These are phyloP conservation scores for Tetrapyrgos nigripes DNA, from an alignment of 1,284 basidiomycete species.

Conservation along the genomic window DNA sequence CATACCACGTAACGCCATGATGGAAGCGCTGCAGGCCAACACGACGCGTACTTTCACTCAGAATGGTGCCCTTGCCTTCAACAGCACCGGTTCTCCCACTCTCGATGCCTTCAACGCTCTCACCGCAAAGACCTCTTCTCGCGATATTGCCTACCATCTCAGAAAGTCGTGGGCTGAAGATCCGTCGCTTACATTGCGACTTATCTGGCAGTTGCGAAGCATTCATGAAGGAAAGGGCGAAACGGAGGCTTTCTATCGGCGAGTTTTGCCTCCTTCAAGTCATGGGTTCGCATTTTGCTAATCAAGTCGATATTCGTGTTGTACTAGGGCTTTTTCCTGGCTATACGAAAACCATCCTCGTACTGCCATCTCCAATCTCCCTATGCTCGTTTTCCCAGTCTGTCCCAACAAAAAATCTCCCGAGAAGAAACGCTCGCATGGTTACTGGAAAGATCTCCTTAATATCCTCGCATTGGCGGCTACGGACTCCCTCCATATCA, in stretches of 20 bases:
- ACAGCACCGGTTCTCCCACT: constrained; percentile 51
- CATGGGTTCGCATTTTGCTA: background rate
- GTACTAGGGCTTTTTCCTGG: constrained; percentile 63
- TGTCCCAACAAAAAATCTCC: constrained; percentile 40
- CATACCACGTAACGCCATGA: constrained; percentile 50
- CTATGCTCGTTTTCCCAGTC: constrained; percentile 52
- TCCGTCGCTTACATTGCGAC: constrained; percentile 54
- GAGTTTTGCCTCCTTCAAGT: constrained; percentile 17
- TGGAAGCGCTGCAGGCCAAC: constrained; percentile 52
- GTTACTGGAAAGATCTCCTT: constrained; percentile 74
- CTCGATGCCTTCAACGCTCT: constrained; percentile 60
- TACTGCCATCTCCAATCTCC: constrained; percentile 65
- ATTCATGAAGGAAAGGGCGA: constrained; percentile 68
- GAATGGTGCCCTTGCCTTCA: constrained; percentile 53
- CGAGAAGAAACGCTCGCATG: constrained; percentile 48
- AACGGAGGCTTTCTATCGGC: constrained; percentile 60
- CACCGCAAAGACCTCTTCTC: constrained; percentile 27
- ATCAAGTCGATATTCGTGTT: background rate
- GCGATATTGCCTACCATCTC: constrained; percentile 41
- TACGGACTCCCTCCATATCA: constrained; percentile 46
- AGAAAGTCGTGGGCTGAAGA: constrained; percentile 59
- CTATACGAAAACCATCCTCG: constrained; percentile 67
- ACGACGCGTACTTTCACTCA: constrained; percentile 49
- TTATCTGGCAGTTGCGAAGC: constrained; percentile 68
- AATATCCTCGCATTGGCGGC: constrained; percentile 65